These are phyloP conservation scores for Berberis thunbergii DNA, from an alignment of 164 flowering plant genomes.

Conservation along the genomic window DNA sequence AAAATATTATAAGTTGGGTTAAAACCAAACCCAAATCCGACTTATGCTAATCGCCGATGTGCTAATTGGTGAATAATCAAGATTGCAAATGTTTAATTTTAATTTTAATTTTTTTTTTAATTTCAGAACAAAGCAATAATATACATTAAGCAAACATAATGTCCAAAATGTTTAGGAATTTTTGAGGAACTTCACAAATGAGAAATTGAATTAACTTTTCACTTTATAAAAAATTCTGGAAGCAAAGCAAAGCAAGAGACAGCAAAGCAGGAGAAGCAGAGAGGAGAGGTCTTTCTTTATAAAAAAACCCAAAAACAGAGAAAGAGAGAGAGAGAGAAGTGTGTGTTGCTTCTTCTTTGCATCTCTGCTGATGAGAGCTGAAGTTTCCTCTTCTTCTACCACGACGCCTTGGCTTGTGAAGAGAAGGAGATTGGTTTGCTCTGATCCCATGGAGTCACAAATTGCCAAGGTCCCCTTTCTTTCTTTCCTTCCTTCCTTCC, in stretches of 20 bases:
- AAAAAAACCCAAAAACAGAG: neutral
- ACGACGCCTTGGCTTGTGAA: slow-evolving; percentile 12
- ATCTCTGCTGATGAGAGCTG: slow-evolving; percentile 14
- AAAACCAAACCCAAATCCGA: no score
- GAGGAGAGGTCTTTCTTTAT: neutral
- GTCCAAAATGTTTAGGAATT: neutral
- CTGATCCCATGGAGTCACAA: slow-evolving; percentile 48
- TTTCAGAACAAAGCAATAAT: no score
- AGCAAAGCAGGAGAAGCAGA: no score
- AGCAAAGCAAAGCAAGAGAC: no score
- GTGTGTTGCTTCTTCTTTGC: neutral
- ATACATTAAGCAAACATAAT: no score
- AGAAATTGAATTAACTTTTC: no score
- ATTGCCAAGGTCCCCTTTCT: slow-evolving; percentile 33
- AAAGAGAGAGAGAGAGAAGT: neutral
- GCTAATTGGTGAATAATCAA: no score
- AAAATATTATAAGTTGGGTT: no score
- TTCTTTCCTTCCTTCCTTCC: neutral
- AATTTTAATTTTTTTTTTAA: no score
- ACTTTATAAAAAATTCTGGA: no score
- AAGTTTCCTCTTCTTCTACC: slow-evolving; percentile 10
- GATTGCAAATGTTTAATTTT: no score
- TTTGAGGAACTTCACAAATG: neutral
- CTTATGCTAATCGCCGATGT: no score
- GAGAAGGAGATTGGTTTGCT: slow-evolving; percentile 35